Conservation (phyloP, 1,139 yeast species). For the Zygoascus sp. region DNA sequence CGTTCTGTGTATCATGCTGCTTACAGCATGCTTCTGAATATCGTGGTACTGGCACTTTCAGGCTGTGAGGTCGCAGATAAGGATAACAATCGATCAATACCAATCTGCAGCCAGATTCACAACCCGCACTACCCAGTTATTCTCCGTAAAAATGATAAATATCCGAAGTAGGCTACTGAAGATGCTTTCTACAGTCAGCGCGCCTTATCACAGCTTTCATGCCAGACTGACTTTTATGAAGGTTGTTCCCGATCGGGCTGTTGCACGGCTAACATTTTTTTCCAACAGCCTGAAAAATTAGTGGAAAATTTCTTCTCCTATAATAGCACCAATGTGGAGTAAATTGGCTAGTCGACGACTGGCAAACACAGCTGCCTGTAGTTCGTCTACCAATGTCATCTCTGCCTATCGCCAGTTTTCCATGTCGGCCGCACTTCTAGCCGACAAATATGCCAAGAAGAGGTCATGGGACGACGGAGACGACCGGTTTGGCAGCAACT, state of each 20-base stretch:
- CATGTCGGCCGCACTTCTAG: not conserved
- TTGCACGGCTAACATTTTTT: not conserved
- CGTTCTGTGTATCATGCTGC: no score
- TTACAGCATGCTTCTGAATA: no score
- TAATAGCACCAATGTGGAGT: not conserved
- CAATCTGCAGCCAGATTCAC: no score
- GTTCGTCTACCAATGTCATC: not conserved
- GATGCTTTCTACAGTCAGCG: no score
- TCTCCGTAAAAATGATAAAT: no score
- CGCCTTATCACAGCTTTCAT: not conserved
- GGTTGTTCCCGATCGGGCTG: not conserved
- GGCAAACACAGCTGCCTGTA: not conserved
- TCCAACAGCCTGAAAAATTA: not conserved
- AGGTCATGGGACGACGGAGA: not conserved
- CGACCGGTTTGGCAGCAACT: slow-evolving; percentile 4
- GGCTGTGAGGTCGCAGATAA: no score
- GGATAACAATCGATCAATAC: no score
- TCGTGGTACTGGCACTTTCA: no score
- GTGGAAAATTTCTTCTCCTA: not conserved
- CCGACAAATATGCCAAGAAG: slow-evolving; percentile 1
- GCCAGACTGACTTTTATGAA: not conserved
- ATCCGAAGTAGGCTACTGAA: no score
- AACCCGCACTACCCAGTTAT: no score
- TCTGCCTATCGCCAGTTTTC: not conserved
- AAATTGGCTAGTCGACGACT: not conserved